phyloP scores from a whole-genome alignment of 2,329 filamentous ascomycete genomes.

The Aspergillus sp. region DNA sequence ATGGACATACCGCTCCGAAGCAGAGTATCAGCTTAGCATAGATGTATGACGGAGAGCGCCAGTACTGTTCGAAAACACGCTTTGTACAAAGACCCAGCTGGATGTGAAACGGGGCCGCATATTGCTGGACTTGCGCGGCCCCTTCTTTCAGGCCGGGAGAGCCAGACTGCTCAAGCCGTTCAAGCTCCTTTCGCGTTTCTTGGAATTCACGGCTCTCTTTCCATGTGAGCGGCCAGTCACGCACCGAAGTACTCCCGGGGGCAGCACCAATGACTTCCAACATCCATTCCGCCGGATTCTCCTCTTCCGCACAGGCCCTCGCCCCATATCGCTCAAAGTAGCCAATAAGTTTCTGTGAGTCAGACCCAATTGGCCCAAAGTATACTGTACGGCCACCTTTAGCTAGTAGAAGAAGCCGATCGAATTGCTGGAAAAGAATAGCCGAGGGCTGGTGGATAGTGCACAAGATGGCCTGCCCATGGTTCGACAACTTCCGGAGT shows the following conservation, averaged over 20 bases:
- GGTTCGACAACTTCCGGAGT: conserved; percentile 81
- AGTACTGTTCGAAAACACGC: conserved; percentile 84
- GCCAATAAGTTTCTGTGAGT: conserved; percentile 9
- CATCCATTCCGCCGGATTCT: conserved; percentile 19
- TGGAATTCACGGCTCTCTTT: conserved; percentile 56
- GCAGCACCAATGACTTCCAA: conserved; percentile 37
- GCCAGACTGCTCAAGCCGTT: background rate
- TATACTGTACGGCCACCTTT: conserved; percentile 13
- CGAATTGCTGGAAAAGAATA: conserved; percentile 84
- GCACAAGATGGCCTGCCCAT: conserved; percentile 84
- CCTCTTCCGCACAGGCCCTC: conserved; percentile 2
- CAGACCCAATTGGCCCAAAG: conserved; percentile 16
- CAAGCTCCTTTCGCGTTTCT: conserved; percentile 37
- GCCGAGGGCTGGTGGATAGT: conserved; percentile 94
- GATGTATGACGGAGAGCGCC: conserved; percentile 81
- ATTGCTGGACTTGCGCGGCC: conserved; percentile 39
- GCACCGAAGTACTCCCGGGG: conserved; percentile 58
- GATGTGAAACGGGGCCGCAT: conserved; percentile 67
- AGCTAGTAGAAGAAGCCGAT: conserved; percentile 56
- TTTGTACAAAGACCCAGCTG: conserved; percentile 67
- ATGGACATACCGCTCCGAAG: conserved; percentile 18
- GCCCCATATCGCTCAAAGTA: conserved; percentile 18
- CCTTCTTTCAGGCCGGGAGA: background rate
- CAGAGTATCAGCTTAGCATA: conserved; percentile 71
- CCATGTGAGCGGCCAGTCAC: conserved; percentile 58